Conservation (phyloP, 1,139 yeast genomes). For the Saccharomyces hybrid region DNA sequence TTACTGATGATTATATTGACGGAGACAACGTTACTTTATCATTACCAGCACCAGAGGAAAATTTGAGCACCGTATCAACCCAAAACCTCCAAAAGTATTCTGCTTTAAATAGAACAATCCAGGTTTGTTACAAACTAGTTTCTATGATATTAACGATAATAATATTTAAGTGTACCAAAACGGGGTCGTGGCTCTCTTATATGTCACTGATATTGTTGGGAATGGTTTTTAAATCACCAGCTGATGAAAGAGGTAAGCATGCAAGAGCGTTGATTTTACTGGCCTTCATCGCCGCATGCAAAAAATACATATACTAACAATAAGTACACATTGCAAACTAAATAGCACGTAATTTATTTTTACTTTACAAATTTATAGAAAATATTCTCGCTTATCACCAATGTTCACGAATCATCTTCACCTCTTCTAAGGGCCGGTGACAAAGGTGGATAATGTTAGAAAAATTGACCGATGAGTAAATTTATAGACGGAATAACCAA, state of each 20-base stretch:
- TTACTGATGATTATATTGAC: neutral
- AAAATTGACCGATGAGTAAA: neutral
- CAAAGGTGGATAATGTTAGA: neutral
- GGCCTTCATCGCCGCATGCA: neutral
- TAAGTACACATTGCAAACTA: neutral
- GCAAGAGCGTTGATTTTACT: neutral
- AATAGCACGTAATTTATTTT: neutral
- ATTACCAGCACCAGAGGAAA: neutral
- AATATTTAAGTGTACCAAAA: neutral
- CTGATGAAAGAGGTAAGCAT: neutral
- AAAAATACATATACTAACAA: neutral
- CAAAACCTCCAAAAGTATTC: neutral
- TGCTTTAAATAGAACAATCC: neutral
- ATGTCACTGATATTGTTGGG: neutral
- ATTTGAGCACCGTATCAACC: neutral
- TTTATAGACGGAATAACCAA: neutral
- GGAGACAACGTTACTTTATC: neutral
- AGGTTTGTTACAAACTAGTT: neutral
- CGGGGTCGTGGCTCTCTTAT: neutral
- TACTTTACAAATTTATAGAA: neutral
- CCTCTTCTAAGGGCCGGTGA: neutral
- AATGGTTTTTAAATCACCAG: neutral
- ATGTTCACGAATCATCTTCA: neutral
- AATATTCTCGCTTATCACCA: neutral
- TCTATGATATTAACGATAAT: neutral